phyloP scores from a whole-genome alignment of 495 filamentous ascomycete genomes.

The Penicillium simplicissimum region DNA sequence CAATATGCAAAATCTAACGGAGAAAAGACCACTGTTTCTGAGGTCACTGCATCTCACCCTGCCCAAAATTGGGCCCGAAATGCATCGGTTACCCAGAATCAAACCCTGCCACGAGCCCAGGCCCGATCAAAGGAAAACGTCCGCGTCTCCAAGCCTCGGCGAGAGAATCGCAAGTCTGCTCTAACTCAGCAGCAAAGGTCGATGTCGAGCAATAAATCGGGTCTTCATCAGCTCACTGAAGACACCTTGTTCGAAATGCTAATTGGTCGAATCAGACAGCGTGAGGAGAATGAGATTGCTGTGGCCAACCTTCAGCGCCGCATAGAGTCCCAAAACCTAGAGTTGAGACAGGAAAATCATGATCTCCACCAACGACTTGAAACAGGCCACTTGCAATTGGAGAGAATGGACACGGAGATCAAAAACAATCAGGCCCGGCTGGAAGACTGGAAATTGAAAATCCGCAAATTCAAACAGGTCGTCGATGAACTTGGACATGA shows the following conservation, averaged over 20 bases:
- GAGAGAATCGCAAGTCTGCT: constrained; percentile 11
- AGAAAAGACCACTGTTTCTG: background rate
- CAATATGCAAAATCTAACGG: background rate
- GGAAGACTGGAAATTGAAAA: constrained; percentile 36
- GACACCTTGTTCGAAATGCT: constrained; percentile 42
- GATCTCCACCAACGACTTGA: constrained; percentile 24
- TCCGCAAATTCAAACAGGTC: constrained; percentile 35
- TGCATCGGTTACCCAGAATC: background rate
- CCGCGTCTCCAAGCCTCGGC: constrained; percentile 21
- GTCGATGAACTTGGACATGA: constrained; percentile 39
- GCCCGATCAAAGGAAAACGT: constrained; percentile 3
- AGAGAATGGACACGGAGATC: constrained; percentile 20
- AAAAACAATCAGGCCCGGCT: constrained; percentile 25
- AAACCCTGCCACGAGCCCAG: background rate
- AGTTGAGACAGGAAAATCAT: constrained; percentile 32
- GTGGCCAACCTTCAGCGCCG: constrained; percentile 26
- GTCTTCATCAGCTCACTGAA: constrained; percentile 27
- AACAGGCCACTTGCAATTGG: constrained; percentile 14
- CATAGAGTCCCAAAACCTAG: constrained; percentile 26
- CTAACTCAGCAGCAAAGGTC: constrained; percentile 1
- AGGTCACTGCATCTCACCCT: background rate
- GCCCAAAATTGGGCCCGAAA: background rate
- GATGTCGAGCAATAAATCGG: background rate
- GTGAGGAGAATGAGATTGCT: constrained; percentile 37
- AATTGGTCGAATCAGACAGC: constrained; percentile 33